Conservation (phyloP, 2,329 filamentous ascomycete genomes). For the Penicillium hesseltinei region DNA sequence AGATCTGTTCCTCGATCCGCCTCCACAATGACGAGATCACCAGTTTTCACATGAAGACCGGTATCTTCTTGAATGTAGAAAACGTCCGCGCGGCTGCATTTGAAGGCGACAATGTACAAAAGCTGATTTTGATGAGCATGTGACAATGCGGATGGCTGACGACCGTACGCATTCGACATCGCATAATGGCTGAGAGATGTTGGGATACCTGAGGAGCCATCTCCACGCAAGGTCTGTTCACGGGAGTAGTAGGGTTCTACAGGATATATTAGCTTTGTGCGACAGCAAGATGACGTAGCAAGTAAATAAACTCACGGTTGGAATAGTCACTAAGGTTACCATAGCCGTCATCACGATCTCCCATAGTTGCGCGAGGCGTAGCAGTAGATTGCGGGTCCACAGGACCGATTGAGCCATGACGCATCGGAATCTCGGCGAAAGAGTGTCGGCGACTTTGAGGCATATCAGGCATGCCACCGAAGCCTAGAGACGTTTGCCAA, state of each 20-base stretch:
- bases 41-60: constrained; percentile 82
- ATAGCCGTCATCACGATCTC: constrained; percentile 40
- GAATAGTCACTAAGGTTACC: constrained; percentile 38
- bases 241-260: constrained; percentile 47
- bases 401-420: constrained; percentile 44
- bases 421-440: constrained; percentile 51
- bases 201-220: constrained; percentile 36
- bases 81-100: constrained; percentile 90
- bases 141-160: constrained; percentile 36
- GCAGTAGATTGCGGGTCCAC: constrained; percentile 17
- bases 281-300: constrained; percentile 29
- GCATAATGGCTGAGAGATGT: constrained; percentile 42
- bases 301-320: constrained; percentile 38
- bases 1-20: constrained; percentile 95
- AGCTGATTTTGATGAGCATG: constrained; percentile 44
- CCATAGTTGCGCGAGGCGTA: constrained; percentile 35
- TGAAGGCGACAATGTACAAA: constrained; percentile 86
- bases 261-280: constrained; percentile 36
- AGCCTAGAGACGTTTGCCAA: constrained; percentile 52
- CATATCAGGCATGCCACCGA: constrained; percentile 46
- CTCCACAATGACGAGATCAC: constrained; percentile 95
- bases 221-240: constrained; percentile 38
- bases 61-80: constrained; percentile 98
- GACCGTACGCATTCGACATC: constrained; percentile 39
- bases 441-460: constrained; percentile 53